A percentile compares a stretch with the other conserved stretches of the same genome.
phyloP scores from a whole-genome alignment of 306 rosid species.

The Mucuna pruriens region DNA sequence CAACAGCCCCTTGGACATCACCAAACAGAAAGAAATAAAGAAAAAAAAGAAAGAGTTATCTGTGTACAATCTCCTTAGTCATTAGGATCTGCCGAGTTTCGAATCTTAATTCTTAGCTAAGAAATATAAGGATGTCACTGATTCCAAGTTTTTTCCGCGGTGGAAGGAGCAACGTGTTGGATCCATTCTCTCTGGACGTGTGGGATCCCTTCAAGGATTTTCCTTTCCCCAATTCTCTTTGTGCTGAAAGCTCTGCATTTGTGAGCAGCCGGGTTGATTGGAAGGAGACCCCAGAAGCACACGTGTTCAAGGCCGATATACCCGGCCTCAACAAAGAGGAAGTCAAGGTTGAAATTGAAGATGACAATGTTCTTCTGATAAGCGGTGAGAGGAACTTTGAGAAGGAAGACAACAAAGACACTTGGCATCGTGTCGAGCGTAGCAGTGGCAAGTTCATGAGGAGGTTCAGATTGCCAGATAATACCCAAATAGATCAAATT shows the following conservation, averaged over 20 bases:
- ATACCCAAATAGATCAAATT: conserved; percentile 33
- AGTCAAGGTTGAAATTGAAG: conserved; percentile 46
- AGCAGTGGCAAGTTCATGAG: conserved; percentile 48
- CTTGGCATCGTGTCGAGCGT: conserved; percentile 48
- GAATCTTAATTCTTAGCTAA: background rate
- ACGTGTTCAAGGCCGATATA: conserved; percentile 50
- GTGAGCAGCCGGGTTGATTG: conserved; percentile 42
- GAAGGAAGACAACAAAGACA: conserved; percentile 50
- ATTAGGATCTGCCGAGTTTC: too few relatives aligned
- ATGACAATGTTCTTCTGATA: conserved; percentile 49
- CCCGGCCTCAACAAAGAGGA: conserved; percentile 51
- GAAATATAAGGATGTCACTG: conserved; percentile 30
- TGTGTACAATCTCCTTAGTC: background rate
- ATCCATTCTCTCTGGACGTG: conserved; percentile 47
- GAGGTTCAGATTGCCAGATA: conserved; percentile 44
- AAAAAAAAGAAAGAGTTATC: background rate
- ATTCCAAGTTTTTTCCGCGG: conserved; percentile 49
- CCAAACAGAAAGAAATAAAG: too few relatives aligned
- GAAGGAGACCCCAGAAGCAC: conserved; percentile 56
- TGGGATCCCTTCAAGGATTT: conserved; percentile 50
- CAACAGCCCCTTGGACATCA: background rate
- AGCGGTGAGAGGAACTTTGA: conserved; percentile 46
- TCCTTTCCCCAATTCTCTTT: conserved; percentile 16
- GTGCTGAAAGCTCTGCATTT: conserved; percentile 42
- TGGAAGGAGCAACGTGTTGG: conserved; percentile 36